A percentile compares a stretch with the other conserved stretches of the same genome.
Conservation (phyloP, 495 filamentous ascomycete genomes). For the Haplographium delicatum region DNA sequence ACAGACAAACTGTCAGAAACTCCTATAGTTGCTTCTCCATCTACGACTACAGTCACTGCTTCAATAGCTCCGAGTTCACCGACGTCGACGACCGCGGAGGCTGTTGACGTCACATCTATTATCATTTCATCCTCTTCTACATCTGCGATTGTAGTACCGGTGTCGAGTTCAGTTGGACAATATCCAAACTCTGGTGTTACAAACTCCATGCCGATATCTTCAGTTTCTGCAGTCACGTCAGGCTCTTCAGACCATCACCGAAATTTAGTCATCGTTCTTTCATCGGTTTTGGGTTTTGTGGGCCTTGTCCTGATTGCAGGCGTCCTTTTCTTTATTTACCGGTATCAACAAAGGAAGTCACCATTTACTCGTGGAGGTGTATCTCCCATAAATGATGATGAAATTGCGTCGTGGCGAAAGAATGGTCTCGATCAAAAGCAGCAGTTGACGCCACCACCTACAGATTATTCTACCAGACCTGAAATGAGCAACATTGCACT, state of each 20-base stretch:
- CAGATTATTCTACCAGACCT: constrained; percentile 1
- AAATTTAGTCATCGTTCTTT: constrained; percentile 22
- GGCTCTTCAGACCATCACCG: neutral
- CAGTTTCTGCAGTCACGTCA: neutral
- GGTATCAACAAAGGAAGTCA: constrained; percentile 14
- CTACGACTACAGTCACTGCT: neutral
- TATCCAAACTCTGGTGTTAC: too few relatives aligned
- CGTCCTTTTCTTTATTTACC: constrained; percentile 7
- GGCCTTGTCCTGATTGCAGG: constrained; percentile 11
- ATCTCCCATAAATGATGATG: constrained; percentile 25
- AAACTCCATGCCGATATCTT: constrained; percentile 6
- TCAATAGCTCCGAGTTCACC: neutral
- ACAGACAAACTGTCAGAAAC: too few relatives aligned
- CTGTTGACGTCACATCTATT: constrained; percentile 9
- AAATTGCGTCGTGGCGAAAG: constrained; percentile 22
- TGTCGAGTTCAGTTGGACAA: too few relatives aligned
- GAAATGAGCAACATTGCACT: constrained; percentile 6
- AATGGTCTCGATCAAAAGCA: constrained; percentile 10
- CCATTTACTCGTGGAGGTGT: constrained; percentile 19
- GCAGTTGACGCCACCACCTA: constrained; percentile 4
- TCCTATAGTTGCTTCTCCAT: neutral
- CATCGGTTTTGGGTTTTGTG: constrained; percentile 18
- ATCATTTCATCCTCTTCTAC: neutral
- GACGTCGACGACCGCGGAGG: neutral
- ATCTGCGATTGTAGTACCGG: too few relatives aligned